phyloP scores from a whole-genome alignment of 2,329 filamentous ascomycete species.

The Colletotrichum sp. region DNA sequence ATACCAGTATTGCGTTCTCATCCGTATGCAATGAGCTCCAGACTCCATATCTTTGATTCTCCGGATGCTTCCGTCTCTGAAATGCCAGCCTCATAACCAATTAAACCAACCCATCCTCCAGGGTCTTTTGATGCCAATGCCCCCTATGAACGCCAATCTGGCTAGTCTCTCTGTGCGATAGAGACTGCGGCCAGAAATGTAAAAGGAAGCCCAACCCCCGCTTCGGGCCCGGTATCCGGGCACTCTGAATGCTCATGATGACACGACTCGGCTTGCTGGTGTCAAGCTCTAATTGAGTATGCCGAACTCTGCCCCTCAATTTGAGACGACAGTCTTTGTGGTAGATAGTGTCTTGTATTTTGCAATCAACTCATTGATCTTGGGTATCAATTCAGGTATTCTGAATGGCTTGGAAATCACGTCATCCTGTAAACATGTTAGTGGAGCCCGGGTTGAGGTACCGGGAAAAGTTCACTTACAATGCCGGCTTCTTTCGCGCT shows the following conservation, averaged over 20 bases:
- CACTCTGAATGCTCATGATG: not conserved
- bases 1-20: not conserved
- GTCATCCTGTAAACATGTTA: slow-evolving; percentile 57
- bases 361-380: slow-evolving; percentile 63
- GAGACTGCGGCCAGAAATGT: not conserved
- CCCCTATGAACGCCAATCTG: slow-evolving; percentile 7
- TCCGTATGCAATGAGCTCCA: not conserved
- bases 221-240: not conserved
- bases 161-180: not conserved
- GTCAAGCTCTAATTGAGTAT: not conserved
- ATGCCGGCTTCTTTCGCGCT: slow-evolving; percentile 76
- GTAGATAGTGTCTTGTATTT: slow-evolving; percentile 41
- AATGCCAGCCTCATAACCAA: not conserved
- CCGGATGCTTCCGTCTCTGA: not conserved
- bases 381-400: slow-evolving; percentile 72
- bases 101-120: not conserved
- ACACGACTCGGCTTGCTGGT: not conserved
- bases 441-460: not conserved
- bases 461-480: slow-evolving; percentile 49
- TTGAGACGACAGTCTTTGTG: not conserved
- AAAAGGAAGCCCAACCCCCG: not conserved
- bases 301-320: not conserved
- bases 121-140: slow-evolving; percentile 4
- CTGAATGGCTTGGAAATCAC: slow-evolving; percentile 83
- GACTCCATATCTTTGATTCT: slow-evolving; percentile 6